Conservation (phyloP, 345 rosid species). For the Melaleuca quinquenervia region DNA sequence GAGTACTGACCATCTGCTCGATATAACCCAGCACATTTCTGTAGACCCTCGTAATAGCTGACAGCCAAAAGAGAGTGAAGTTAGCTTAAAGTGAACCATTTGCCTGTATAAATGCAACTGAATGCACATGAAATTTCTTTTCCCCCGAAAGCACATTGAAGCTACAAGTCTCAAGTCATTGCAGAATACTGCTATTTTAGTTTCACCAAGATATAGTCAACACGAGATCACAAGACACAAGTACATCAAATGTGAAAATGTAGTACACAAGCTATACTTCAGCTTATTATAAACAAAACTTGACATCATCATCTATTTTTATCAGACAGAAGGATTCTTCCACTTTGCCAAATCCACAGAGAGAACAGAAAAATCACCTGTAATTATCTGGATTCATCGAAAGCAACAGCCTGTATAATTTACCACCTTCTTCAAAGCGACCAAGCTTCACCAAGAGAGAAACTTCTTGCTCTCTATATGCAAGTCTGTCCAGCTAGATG, state of each 20-base stretch:
- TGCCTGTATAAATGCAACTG: not conserved
- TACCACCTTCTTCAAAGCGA: constrained; percentile 63
- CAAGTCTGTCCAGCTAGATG: constrained; percentile 75
- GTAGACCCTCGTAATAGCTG: constrained; percentile 93
- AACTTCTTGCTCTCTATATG: constrained; percentile 84
- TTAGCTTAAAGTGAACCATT: not conserved
- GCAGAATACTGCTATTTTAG: not conserved
- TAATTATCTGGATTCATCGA: constrained; percentile 95
- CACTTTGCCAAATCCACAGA: not conserved
- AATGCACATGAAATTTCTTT: not conserved
- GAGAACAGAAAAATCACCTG: constrained; percentile 33
- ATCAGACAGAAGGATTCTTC: not conserved
- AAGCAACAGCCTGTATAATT: constrained; percentile 61
- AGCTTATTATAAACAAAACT: not conserved
- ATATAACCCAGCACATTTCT: constrained; percentile 59
- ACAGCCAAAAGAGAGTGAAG: not conserved
- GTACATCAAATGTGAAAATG: not conserved
- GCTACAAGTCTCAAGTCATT: not conserved
- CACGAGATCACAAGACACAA: not conserved
- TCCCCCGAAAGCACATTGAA: not conserved
- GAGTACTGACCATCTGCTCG: constrained; percentile 56
- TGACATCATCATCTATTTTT: not conserved
- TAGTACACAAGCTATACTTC: not conserved
- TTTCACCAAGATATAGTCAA: not conserved
- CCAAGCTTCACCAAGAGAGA: constrained; percentile 72